These are phyloP conservation scores for Cicer bijugum DNA, from an alignment of 306 rosid genomes.

Conservation along the genomic window DNA sequence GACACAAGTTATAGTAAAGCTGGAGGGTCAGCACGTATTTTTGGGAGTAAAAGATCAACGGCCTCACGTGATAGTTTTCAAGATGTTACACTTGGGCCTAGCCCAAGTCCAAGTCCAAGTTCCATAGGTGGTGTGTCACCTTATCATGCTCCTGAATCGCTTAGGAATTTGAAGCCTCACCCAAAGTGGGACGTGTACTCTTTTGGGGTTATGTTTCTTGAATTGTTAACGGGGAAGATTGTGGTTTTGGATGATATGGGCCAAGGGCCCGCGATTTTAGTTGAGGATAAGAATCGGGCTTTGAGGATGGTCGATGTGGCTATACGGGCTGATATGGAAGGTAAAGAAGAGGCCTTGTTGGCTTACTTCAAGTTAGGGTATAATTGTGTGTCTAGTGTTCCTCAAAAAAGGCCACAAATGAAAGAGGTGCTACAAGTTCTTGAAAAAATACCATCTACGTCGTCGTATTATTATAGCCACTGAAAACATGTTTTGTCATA, in stretches of 20 bases:
- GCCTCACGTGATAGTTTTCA: conserved; percentile 79
- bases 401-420: conserved; percentile 91
- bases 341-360: conserved; percentile 76
- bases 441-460: conserved; percentile 68
- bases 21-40: conserved; percentile 70
- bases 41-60: conserved; percentile 87
- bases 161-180: conserved; percentile 78
- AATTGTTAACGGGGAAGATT: conserved; percentile 80
- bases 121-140: conserved; percentile 64
- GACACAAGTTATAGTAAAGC: conserved; percentile 67
- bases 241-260: conserved; percentile 75
- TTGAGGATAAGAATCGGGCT: conserved; percentile 71
- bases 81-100: conserved; percentile 63
- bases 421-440: conserved; percentile 80
- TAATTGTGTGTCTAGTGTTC: conserved; percentile 70
- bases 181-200: conserved; percentile 95
- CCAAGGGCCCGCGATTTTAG: conserved; percentile 61
- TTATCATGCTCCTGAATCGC: conserved; percentile 79
- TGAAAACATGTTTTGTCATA: conserved; percentile 42
- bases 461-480: conserved; percentile 57
- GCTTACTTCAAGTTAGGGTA: conserved; percentile 79
- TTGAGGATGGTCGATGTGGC: conserved; percentile 79
- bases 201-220: conserved; percentile 84
- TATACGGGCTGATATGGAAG: conserved; percentile 82
- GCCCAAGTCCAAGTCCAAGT: conserved; percentile 95